These are phyloP conservation scores for Crithidia brevicula DNA, from an alignment of 208 protist genomes.

Conservation along the genomic window DNA sequence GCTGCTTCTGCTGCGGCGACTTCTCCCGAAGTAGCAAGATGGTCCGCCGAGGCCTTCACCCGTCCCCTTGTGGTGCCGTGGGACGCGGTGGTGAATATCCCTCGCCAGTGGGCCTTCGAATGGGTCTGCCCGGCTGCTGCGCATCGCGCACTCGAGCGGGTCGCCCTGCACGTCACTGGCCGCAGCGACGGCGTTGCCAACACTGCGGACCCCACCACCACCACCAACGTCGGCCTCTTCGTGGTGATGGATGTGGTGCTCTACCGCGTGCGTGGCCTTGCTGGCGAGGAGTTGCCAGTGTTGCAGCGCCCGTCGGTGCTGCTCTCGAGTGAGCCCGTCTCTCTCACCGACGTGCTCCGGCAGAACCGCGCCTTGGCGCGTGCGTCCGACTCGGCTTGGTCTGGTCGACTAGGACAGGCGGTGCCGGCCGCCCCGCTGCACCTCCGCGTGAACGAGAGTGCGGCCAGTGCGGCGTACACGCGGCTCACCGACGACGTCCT, in stretches of 20 bases:
- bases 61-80: constrained; percentile 63
- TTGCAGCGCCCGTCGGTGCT: constrained; percentile 59
- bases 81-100: constrained; percentile 43
- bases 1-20: background rate
- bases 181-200: constrained; percentile 6
- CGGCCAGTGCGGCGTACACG: constrained; percentile 63
- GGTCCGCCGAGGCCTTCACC: constrained; percentile 33
- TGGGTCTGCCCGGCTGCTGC: constrained; percentile 71
- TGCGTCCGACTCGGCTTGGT: background rate
- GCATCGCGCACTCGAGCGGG: constrained; percentile 30
- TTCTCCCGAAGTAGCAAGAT: background rate
- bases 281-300: constrained; percentile 53
- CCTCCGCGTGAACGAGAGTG: constrained; percentile 50
- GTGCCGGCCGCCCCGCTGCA: constrained; percentile 24
- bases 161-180: constrained; percentile 6
- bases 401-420: background rate
- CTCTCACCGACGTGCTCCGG: constrained; percentile 34
- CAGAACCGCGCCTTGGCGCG: constrained; percentile 7
- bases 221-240: constrained; percentile 24
- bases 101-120: constrained; percentile 56
- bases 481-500: constrained; percentile 67
- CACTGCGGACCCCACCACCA: constrained; percentile 9
- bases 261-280: constrained; percentile 62
- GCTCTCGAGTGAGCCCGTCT: constrained; percentile 51
- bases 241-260: constrained; percentile 67